Conservation (phyloP, 352 stramenopile species). For the Globisporangium mamillatum region DNA sequence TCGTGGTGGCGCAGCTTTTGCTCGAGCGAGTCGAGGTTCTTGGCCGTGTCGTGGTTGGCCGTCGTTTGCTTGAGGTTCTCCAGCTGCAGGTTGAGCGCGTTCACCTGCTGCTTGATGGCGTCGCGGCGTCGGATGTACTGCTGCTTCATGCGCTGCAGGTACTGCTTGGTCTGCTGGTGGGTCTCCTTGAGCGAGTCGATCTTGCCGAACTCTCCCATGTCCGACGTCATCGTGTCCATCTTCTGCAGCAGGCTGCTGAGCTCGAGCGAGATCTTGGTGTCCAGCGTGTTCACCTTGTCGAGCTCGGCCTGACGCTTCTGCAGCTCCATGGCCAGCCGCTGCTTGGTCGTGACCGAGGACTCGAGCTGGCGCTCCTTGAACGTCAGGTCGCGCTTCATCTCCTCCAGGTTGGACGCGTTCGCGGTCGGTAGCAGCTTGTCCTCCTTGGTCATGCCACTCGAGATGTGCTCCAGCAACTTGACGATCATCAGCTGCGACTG, state of each 20-base stretch:
- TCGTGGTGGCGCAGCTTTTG: slow-evolving; percentile 90
- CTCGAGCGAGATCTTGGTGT: slow-evolving; percentile 86
- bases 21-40: slow-evolving; percentile 82
- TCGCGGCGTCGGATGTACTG: slow-evolving; percentile 85
- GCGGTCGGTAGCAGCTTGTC: slow-evolving; percentile 70
- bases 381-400: slow-evolving; percentile 86
- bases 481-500: slow-evolving; percentile 80
- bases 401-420: slow-evolving; percentile 64
- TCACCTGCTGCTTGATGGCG: slow-evolving; percentile 85
- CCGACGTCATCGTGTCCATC: slow-evolving; percentile 83
- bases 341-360: slow-evolving; percentile 85
- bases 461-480: slow-evolving; percentile 90
- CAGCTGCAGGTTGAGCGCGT: slow-evolving; percentile 50
- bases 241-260: slow-evolving; percentile 78
- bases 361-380: slow-evolving; percentile 94
- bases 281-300: slow-evolving; percentile 89
- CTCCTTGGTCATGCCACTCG: slow-evolving; percentile 55
- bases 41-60: slow-evolving; percentile 71
- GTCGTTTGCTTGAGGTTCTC: slow-evolving; percentile 79
- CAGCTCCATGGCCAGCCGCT: slow-evolving; percentile 81
- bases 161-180: slow-evolving; percentile 78
- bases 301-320: slow-evolving; percentile 87
- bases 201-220: slow-evolving; percentile 89
- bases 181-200: slow-evolving; percentile 82
- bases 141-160: slow-evolving; percentile 64